Evolutionary conservation across 1,284 basidiomycete genomes (phyloP).

Genomic region (Ceratobasidium sp.): DNA sequence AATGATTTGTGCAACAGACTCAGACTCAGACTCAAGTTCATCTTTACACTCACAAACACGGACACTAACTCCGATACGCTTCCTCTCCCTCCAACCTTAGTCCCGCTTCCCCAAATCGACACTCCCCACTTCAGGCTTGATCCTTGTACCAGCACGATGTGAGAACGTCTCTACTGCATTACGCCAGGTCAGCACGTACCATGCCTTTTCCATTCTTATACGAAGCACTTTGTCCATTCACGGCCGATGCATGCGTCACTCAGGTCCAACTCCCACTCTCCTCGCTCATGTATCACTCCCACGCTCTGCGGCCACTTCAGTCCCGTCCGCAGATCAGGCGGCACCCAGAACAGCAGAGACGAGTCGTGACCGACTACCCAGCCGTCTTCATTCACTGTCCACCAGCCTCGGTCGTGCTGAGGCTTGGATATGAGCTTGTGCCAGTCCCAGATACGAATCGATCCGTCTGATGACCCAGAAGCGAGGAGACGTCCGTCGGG

Average conservation of each 20-base stretch:
- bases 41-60: too few species aligned
- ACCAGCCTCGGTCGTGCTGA: background rate
- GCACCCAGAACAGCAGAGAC: background rate
- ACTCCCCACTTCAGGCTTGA: too few species aligned
- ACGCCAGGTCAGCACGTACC: too few species aligned
- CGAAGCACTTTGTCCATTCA: background rate
- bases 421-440: too few species aligned
- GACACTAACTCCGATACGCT: too few species aligned
- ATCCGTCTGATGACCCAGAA: constrained; percentile 34
- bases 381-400: constrained; percentile 15
- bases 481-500: background rate
- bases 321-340: background rate
- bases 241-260: background rate
- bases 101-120: too few species aligned
- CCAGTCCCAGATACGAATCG: constrained; percentile 40
- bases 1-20: too few species aligned
- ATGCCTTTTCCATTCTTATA: too few species aligned
- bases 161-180: too few species aligned
- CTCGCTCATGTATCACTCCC: background rate
- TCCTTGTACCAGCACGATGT: too few species aligned
- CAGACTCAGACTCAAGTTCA: too few species aligned
- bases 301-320: background rate
- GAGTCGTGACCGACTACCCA: background rate
- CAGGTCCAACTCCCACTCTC: background rate
- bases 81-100: too few species aligned